Base-by-base conservation (phyloP, 208 protist species). In the Novymonas esmeraldas region DNA sequence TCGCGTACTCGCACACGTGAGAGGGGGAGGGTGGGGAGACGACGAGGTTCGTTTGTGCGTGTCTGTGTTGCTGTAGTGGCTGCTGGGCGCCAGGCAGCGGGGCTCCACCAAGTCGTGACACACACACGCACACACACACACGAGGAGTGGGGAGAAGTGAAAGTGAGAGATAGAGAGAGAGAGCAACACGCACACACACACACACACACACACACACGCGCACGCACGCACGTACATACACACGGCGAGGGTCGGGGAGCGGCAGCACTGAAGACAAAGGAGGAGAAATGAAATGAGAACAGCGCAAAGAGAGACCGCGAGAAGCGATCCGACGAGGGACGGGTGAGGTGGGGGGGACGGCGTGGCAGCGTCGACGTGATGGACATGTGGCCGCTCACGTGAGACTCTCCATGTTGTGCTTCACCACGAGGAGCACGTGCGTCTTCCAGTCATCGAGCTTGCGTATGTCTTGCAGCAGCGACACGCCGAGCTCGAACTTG, bases 391-490 rank as follows among this genome's bases (percentile, higher is more conserved):
- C n/a, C n/a, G 41, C 58, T 84, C 60, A 93, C 57, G 77, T 63
- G 44, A 93, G 70, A 41, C 77, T 87, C 45, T 94, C 84, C 74
- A 96, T 88, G 70, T 96, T 95, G 59, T 91, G 70, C 55, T 92
- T 92, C 31, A 93, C 75, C 26, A 87, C 85, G 14, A 96, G 79
- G 51, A 96, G 64, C 36, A 92, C 79, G 59, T 94, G 82, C 20
- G 85, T 93, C 77, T 93, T 96, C 84, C 84, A 93, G 39, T 93
- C 89, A 71, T 94, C 87, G 33, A 94, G 69, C 76, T 86, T 93
- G 26, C 77, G 76, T 14, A 94, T 74, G 34, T 90, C 84, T 20
- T 90, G 63, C 24, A 94, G 76, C 16, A 94, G 77, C 20, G 87
- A 85, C n/a, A 94, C 82, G 13, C 70, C 91, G 1, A 72, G 62